Conservation (phyloP, 2,329 filamentous ascomycete genomes). For the Chaetomium sp. region DNA sequence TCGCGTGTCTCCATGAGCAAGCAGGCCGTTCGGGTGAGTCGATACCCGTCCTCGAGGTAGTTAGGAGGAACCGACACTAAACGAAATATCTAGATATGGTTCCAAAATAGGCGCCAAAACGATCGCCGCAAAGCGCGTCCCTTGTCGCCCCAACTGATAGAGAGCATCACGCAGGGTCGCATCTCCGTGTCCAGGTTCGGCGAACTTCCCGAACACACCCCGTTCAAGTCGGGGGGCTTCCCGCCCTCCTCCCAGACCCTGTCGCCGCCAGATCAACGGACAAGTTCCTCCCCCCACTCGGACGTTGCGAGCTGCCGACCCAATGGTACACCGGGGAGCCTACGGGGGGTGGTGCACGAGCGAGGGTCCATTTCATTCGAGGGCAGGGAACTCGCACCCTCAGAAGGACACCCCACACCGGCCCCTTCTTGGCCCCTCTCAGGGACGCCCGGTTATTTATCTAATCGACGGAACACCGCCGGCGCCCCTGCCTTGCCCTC, state of each 20-base stretch:
- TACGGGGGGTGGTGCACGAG: conserved; percentile 5
- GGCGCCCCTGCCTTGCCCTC: conserved; percentile 56
- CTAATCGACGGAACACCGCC: conserved; percentile 59
- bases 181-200: conserved; percentile 56
- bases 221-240: conserved; percentile 28
- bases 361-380: conserved; percentile 10
- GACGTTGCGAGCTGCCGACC: conserved; percentile 25
- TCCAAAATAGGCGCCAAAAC: conserved; percentile 93
- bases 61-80: conserved; percentile 32
- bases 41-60: conserved; percentile 6
- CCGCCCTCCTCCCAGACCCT: conserved; percentile 19
- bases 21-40: conserved; percentile 90
- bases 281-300: conserved; percentile 17
- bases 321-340: conserved; percentile 24
- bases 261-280: conserved; percentile 21
- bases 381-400: neutral
- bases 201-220: conserved; percentile 39
- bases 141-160: conserved; percentile 75
- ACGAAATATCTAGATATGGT: conserved; percentile 75
- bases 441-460: conserved; percentile 52
- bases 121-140: conserved; percentile 87
- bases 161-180: conserved; percentile 58
- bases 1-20: conserved; percentile 84
- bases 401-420: conserved; percentile 20
- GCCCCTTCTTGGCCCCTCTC: conserved; percentile 46